Conservation (phyloP, 2,329 filamentous ascomycete species). For the Akanthomyces dipterigenus region DNA sequence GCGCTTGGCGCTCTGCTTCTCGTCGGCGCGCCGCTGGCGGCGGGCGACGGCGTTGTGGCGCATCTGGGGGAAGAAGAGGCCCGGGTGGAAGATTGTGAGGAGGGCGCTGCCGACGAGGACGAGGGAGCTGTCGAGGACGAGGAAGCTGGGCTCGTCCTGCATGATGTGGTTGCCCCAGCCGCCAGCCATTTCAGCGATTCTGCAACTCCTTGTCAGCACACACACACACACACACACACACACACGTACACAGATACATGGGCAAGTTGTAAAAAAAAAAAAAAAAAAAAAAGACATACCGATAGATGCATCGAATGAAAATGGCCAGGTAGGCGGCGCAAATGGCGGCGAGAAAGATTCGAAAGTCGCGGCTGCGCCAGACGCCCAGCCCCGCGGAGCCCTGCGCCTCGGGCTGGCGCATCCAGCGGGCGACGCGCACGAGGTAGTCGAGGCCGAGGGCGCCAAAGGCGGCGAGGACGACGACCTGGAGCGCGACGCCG, state of each 20-base stretch:
- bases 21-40: slow-evolving; percentile 1
- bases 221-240: no score
- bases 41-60: slow-evolving; percentile 7
- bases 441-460: slow-evolving; percentile 38
- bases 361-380: slow-evolving; percentile 38
- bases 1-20: slow-evolving; percentile 7
- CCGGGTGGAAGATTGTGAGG: slow-evolving; percentile 48
- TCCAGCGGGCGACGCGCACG: slow-evolving; percentile 33
- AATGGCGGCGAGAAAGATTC: slow-evolving; percentile 38
- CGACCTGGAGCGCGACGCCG: slow-evolving; percentile 47
- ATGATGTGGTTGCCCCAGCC: slow-evolving; percentile 59
- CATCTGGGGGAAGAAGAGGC: slow-evolving; percentile 51
- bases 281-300: slow-evolving; percentile 28
- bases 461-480: slow-evolving; percentile 42
- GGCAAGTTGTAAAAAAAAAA: background rate
- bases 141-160: slow-evolving; percentile 54
- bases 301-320: slow-evolving; percentile 47
- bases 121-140: slow-evolving; percentile 48
- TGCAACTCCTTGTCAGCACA: slow-evolving; percentile 18
- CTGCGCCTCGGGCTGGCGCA: slow-evolving; percentile 25
- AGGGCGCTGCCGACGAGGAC: slow-evolving; percentile 42
- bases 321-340: slow-evolving; percentile 38
- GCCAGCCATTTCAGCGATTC: slow-evolving; percentile 56
- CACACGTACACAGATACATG: no score
- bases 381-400: slow-evolving; percentile 27